Evolutionary conservation across 495 filamentous ascomycete species (phyloP).

Genomic region (Penicillium manginii): DNA sequence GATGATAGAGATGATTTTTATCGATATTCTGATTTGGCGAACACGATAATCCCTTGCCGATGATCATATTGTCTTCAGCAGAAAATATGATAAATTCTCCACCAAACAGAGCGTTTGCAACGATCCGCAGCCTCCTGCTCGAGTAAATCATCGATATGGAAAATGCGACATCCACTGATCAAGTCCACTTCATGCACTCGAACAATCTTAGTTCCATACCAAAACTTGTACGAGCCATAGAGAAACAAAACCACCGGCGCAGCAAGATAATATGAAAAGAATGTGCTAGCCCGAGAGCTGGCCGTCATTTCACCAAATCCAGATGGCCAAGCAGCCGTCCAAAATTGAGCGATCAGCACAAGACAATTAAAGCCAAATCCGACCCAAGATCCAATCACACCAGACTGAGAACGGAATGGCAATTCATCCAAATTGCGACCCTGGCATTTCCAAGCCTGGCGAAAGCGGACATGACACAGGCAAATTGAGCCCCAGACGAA

Average conservation of each 20-base stretch:
- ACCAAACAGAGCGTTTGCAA: conserved; percentile 80
- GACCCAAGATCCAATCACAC: conserved; percentile 81
- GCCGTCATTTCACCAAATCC: conserved; percentile 52
- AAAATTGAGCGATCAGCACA: conserved; percentile 89
- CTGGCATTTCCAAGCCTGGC: conserved; percentile 70
- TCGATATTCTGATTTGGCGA: too few species aligned
- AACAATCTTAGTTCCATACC: conserved; percentile 69
- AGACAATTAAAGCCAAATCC: conserved; percentile 79
- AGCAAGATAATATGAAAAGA: conserved; percentile 79
- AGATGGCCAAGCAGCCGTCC: conserved; percentile 85
- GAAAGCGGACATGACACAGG: conserved; percentile 89
- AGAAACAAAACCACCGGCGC: conserved; percentile 76
- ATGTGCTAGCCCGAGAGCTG: conserved; percentile 55
- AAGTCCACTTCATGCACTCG: conserved; percentile 77
- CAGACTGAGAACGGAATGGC: conserved; percentile 78
- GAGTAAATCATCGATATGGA: conserved; percentile 75
- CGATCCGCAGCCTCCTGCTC: conserved; percentile 76
- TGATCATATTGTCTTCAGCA: conserved; percentile 39
- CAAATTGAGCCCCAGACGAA: conserved; percentile 95
- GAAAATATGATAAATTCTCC: conserved; percentile 66
- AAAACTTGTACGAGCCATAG: conserved; percentile 80
- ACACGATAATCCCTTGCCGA: not conserved
- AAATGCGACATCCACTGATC: conserved; percentile 79
- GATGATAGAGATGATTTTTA: too few species aligned
- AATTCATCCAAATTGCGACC: conserved; percentile 74